phyloP scores from a whole-genome alignment of 2,329 filamentous ascomycete genomes.

The Pyrenophora seminiperda region DNA sequence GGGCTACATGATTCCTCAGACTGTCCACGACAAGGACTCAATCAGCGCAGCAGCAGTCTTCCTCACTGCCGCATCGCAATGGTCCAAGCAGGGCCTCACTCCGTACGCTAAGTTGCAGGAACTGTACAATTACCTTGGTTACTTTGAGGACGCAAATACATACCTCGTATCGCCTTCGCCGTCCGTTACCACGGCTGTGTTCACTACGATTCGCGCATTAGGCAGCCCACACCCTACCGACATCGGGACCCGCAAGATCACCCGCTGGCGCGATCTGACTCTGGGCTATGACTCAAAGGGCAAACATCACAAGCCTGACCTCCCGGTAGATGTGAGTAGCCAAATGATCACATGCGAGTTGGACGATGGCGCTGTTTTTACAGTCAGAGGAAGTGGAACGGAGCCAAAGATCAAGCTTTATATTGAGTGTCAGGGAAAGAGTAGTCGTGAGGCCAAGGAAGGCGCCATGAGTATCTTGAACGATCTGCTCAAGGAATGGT shows the following conservation, averaged over 20 bases:
- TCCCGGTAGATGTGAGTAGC: conserved; percentile 62
- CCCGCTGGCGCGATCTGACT: conserved; percentile 67
- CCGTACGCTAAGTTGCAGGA: conserved; percentile 62
- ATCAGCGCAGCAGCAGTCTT: conserved; percentile 66
- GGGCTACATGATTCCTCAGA: conserved; percentile 68
- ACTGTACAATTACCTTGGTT: conserved; percentile 63
- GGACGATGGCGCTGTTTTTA: conserved; percentile 61
- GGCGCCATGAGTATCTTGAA: conserved; percentile 54
- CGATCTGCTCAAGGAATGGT: conserved; percentile 58
- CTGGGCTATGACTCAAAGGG: conserved; percentile 64
- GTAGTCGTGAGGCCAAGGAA: conserved; percentile 49
- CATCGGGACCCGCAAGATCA: conserved; percentile 59
- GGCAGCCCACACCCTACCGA: conserved; percentile 50
- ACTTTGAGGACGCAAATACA: conserved; percentile 67
- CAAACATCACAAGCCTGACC: conserved; percentile 56
- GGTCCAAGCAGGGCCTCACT: conserved; percentile 59
- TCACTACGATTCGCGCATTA: conserved; percentile 58
- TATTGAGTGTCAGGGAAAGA: conserved; percentile 55
- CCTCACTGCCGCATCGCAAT: conserved; percentile 59
- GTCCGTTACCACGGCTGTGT: conserved; percentile 58
- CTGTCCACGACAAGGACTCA: conserved; percentile 69
- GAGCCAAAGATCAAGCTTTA: conserved; percentile 71
- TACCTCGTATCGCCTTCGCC: conserved; percentile 65
- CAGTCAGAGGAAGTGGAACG: conserved; percentile 65
- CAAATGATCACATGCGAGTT: conserved; percentile 70